A percentile compares a stretch with the other conserved stretches of the same genome.
Conservation (phyloP, 495 filamentous ascomycete species). For the Umbilicaria muhlenbergii region DNA sequence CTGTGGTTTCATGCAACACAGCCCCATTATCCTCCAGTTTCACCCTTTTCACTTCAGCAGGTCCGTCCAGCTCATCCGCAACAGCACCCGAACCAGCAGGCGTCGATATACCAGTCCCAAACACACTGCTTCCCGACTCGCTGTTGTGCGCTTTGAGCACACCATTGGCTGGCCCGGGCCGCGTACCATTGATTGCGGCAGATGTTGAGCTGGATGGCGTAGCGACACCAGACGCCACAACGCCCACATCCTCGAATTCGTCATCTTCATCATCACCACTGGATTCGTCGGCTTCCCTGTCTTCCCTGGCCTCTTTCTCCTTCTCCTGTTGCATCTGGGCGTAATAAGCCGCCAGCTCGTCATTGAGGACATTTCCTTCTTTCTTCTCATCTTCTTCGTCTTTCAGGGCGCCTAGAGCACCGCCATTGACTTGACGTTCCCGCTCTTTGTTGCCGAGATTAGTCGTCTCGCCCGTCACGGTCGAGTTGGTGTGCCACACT, state of each 20-base stretch:
- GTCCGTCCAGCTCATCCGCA: slow-evolving; percentile 16
- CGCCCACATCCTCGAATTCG: slow-evolving; percentile 31
- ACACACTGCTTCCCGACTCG: slow-evolving; percentile 26
- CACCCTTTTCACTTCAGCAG: slow-evolving; percentile 24
- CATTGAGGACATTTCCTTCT: slow-evolving; percentile 26
- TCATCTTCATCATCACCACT: slow-evolving; percentile 25
- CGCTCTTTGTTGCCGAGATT: slow-evolving; percentile 16
- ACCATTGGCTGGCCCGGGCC: not conserved
- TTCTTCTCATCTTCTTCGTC: slow-evolving; percentile 41
- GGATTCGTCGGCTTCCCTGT: slow-evolving; percentile 29
- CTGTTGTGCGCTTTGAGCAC: slow-evolving; percentile 22
- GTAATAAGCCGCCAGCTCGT: slow-evolving; percentile 36
- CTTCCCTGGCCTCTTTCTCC: slow-evolving; percentile 29
- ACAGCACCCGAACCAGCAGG: slow-evolving; percentile 22
- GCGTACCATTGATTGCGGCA: not conserved
- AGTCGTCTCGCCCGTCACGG: slow-evolving; percentile 39
- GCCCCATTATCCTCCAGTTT: slow-evolving; percentile 18
- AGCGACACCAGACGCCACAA: not conserved
- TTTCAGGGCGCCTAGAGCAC: slow-evolving; percentile 14
- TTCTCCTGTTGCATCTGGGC: slow-evolving; percentile 34
- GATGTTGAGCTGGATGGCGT: slow-evolving; percentile 12
- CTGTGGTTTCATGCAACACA: not conserved
- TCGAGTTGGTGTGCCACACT: slow-evolving; percentile 77
- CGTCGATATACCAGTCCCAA: slow-evolving; percentile 27
- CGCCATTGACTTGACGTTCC: slow-evolving; percentile 15